A percentile compares a stretch with the other conserved stretches of the same genome.
Evolutionary conservation across 345 rosid species (phyloP).

Genomic region (Chamaenerion angustifolium): DNA sequence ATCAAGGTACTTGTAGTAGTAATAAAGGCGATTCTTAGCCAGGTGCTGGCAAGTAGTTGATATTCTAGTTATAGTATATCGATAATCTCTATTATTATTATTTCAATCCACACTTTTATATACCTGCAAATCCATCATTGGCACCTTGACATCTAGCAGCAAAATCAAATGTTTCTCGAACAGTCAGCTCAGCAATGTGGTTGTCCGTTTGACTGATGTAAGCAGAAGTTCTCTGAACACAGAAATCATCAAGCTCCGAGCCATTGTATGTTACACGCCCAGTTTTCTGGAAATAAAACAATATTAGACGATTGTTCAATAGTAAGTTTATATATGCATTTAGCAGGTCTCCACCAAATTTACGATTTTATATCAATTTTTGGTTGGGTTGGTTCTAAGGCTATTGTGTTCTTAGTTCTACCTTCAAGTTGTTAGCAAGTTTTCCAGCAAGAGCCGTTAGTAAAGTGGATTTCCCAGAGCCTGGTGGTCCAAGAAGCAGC

Average conservation of each 20-base stretch:
- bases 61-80: too few species aligned
- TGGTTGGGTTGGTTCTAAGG: not conserved
- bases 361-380: too few species aligned
- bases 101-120: not conserved
- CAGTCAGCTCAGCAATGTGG: constrained; percentile 82
- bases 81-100: too few species aligned
- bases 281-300: constrained; percentile 26
- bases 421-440: constrained; percentile 48
- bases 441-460: constrained; percentile 79
- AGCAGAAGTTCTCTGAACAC: constrained; percentile 74
- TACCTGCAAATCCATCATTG: constrained; percentile 72
- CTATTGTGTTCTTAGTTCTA: constrained; percentile 3
- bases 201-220: constrained; percentile 86
- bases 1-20: not conserved
- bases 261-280: constrained; percentile 82
- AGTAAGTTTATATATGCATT: too few species aligned
- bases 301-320: not conserved
- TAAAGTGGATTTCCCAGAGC: constrained; percentile 79
- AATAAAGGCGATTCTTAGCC: not conserved
- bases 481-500: constrained; percentile 85
- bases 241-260: constrained; percentile 42
- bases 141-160: constrained; percentile 92
- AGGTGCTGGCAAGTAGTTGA: too few species aligned
- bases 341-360: too few species aligned
- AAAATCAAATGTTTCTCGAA: constrained; percentile 89